Percentiles rank a stretch among this genome's conserved stretches.
These are phyloP conservation scores for Elaphomyces granulatus DNA, from an alignment of 495 filamentous ascomycete genomes.

Conservation along the genomic window DNA sequence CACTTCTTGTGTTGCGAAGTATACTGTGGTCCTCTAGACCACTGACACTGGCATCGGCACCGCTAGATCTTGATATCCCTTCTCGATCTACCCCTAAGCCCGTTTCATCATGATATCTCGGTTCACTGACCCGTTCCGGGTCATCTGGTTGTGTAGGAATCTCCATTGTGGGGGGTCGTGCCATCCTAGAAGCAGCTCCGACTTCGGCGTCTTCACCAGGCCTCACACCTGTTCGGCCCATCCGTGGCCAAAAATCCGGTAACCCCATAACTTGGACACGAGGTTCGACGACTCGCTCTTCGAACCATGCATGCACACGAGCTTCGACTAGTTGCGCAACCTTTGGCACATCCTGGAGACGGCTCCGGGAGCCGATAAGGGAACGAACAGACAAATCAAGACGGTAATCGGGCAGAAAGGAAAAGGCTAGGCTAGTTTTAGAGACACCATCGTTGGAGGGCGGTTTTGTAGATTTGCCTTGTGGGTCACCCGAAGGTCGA, in stretches of 20 bases:
- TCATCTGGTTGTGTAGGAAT: not conserved
- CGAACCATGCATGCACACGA: constrained; percentile 88
- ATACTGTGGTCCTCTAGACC: constrained; percentile 25
- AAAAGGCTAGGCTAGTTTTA: constrained; percentile 80
- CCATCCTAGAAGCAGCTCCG: constrained; percentile 17
- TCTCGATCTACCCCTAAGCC: not conserved
- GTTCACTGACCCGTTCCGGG: not conserved
- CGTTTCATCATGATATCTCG: not conserved
- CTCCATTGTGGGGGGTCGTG: not conserved
- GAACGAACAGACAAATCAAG: constrained; percentile 84
- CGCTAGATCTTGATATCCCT: constrained; percentile 20
- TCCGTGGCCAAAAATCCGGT: constrained; percentile 88
- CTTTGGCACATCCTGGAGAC: constrained; percentile 92
- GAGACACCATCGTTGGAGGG: constrained; percentile 25
- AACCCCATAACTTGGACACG: constrained; percentile 89
- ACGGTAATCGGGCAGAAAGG: constrained; percentile 89
- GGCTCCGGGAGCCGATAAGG: constrained; percentile 76
- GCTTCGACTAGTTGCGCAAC: constrained; percentile 90
- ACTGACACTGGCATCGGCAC: constrained; percentile 26
- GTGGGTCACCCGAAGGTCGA: constrained; percentile 3
- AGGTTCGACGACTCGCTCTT: constrained; percentile 90
- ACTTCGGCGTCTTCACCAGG: constrained; percentile 32
- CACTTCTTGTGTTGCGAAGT: constrained; percentile 21
- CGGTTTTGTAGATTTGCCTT: not conserved
- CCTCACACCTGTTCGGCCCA: constrained; percentile 33